phyloP scores from a whole-genome alignment of 2,329 filamentous ascomycete genomes.

The Rasamsonia emersonii region DNA sequence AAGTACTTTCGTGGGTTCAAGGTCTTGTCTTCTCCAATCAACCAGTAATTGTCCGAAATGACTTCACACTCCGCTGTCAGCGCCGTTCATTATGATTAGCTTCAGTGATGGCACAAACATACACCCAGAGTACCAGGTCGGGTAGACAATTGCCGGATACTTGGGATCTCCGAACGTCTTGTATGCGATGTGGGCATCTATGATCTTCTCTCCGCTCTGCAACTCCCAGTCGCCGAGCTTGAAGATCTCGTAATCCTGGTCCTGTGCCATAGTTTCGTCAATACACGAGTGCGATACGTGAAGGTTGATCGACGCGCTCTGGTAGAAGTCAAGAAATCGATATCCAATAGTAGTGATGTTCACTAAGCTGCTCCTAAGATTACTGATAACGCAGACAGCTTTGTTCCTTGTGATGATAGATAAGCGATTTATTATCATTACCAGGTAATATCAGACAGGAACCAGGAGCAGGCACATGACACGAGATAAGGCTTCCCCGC shows the following conservation, averaged over 20 bases:
- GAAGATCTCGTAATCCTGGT: conserved; percentile 42
- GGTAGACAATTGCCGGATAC: conserved; percentile 63
- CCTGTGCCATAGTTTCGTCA: background rate
- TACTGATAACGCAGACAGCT: too few relatives aligned
- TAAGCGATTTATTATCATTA: too few relatives aligned
- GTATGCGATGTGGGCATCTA: conserved; percentile 62
- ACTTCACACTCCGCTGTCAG: conserved; percentile 20
- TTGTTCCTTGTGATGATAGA: too few relatives aligned
- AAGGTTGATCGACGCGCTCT: too few relatives aligned
- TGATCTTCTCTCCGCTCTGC: conserved; percentile 54
- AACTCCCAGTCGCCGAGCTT: conserved; percentile 59
- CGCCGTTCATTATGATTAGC: conserved; percentile 3
- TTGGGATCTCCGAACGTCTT: conserved; percentile 61
- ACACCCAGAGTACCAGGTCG: conserved; percentile 65
- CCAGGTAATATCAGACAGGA: too few relatives aligned
- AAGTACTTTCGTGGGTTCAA: conserved; percentile 58
- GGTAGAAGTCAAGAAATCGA: too few relatives aligned
- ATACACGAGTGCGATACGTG: too few relatives aligned
- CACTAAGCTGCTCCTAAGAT: too few relatives aligned
- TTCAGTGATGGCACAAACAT: conserved; percentile 14
- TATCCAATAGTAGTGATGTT: too few relatives aligned
- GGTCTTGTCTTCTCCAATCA: conserved; percentile 57
- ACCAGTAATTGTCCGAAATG: conserved; percentile 67
- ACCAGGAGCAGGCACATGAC: too few relatives aligned
- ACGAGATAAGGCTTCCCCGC: too few relatives aligned